Percentiles rank a stretch among this genome's conserved stretches.
Evolutionary conservation across 2,329 filamentous ascomycete species (phyloP).

Genomic region (Microcyclosporella mali): DNA sequence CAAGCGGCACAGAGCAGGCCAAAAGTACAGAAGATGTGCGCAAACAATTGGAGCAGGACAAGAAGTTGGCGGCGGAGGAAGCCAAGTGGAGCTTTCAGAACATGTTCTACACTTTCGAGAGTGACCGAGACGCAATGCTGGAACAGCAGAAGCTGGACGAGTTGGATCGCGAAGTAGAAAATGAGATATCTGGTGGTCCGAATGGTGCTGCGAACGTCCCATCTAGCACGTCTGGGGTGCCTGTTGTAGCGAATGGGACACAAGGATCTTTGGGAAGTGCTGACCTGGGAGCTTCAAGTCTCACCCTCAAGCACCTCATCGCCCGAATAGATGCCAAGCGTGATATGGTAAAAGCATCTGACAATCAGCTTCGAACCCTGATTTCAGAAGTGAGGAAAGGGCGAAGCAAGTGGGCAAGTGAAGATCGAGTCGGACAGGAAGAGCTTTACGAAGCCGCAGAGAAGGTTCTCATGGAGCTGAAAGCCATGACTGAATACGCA

Average conservation of each 20-base stretch:
- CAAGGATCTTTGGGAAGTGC: slow-evolving; percentile 88
- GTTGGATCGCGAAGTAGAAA: slow-evolving; percentile 90
- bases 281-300: slow-evolving; percentile 89
- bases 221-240: slow-evolving; percentile 42
- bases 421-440: slow-evolving; percentile 95
- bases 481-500: slow-evolving; percentile 94
- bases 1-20: slow-evolving; percentile 48
- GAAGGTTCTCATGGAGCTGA: slow-evolving; percentile 93
- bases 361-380: slow-evolving; percentile 81
- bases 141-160: slow-evolving; percentile 97
- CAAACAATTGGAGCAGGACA: slow-evolving; percentile 86
- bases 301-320: slow-evolving; percentile 95
- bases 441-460: slow-evolving; percentile 95
- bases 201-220: slow-evolving; percentile 47
- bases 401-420: slow-evolving; percentile 96
- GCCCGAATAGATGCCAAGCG: slow-evolving; percentile 91
- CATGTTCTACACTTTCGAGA: slow-evolving; percentile 90
- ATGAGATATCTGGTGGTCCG: slow-evolving; percentile 72
- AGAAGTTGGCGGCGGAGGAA: slow-evolving; percentile 81
- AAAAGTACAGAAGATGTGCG: slow-evolving; percentile 81
- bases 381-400: slow-evolving; percentile 99
- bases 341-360: slow-evolving; percentile 81
- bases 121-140: slow-evolving; percentile 91
- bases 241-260: slow-evolving; percentile 52
- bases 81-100: slow-evolving; percentile 88